These are phyloP conservation scores for Claviceps citrina DNA, from an alignment of 2,329 filamentous ascomycete species.

Conservation along the genomic window DNA sequence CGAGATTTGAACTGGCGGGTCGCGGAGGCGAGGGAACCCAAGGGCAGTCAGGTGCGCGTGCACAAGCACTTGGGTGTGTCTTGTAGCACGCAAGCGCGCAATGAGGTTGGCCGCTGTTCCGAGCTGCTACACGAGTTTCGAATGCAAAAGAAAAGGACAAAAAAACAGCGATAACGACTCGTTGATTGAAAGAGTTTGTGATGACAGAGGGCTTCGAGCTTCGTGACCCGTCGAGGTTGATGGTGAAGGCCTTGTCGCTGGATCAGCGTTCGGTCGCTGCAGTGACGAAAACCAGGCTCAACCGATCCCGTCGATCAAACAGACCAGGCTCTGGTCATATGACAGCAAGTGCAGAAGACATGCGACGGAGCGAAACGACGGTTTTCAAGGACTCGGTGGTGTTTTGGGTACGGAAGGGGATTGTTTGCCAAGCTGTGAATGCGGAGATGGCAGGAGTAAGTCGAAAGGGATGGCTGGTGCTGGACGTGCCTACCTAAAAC, in stretches of 20 bases:
- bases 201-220: too few relatives aligned
- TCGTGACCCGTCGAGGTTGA: too few relatives aligned
- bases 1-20: too few relatives aligned
- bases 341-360: not conserved
- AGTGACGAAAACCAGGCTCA: slow-evolving; percentile 3
- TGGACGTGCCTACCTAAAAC: too few relatives aligned
- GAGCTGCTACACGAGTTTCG: not conserved
- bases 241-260: not conserved
- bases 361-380: not conserved
- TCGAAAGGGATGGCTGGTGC: not conserved
- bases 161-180: not conserved
- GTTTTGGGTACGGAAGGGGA: too few relatives aligned
- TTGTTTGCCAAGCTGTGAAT: not conserved
- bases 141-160: not conserved
- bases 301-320: too few relatives aligned
- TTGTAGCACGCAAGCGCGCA: not conserved
- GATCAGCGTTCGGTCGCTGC: not conserved
- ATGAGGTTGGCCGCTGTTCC: not conserved
- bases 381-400: not conserved
- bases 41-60: too few relatives aligned
- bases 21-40: not conserved
- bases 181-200: not conserved
- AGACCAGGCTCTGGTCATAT: not conserved
- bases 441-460: not conserved
- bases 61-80: not conserved